Conservation (phyloP, 2,329 filamentous ascomycete genomes). For the Ophidiomyces ophidiicola region DNA sequence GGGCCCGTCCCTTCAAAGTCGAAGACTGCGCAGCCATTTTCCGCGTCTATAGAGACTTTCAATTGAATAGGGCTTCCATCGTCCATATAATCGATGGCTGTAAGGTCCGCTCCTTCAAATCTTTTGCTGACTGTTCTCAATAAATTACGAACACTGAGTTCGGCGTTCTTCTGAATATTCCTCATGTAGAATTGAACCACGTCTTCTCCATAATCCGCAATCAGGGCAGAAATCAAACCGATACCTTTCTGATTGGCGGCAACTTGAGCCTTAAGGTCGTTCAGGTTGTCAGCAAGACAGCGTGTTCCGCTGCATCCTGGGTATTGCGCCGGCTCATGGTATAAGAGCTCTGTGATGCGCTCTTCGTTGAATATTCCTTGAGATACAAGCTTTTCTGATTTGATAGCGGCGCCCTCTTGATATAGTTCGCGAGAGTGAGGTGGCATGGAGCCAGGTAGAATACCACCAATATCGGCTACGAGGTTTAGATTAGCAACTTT, state of each 20-base stretch:
- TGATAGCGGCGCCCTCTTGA: slow-evolving; percentile 54
- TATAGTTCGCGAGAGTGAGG: slow-evolving; percentile 55
- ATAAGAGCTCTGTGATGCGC: slow-evolving; percentile 54
- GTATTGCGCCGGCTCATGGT: slow-evolving; percentile 56
- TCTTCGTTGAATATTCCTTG: slow-evolving; percentile 63
- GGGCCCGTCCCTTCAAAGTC: slow-evolving; percentile 66
- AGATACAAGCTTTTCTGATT: slow-evolving; percentile 52
- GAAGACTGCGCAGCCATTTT: slow-evolving; percentile 60
- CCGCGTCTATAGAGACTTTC: slow-evolving; percentile 57
- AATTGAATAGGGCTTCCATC: slow-evolving; percentile 67
- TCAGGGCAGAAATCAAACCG: slow-evolving; percentile 55
- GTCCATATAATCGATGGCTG: slow-evolving; percentile 67
- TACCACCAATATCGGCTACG: slow-evolving; percentile 63
- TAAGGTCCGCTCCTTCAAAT: slow-evolving; percentile 53
- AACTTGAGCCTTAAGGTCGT: slow-evolving; percentile 70
- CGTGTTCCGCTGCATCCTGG: slow-evolving; percentile 64
- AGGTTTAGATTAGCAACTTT: slow-evolving; percentile 10
- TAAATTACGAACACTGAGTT: slow-evolving; percentile 56
- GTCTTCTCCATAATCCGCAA: slow-evolving; percentile 59
- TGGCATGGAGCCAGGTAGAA: slow-evolving; percentile 66
- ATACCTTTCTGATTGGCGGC: slow-evolving; percentile 75
- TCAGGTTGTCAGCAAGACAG: slow-evolving; percentile 65
- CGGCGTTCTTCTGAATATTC: slow-evolving; percentile 65
- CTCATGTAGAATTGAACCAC: slow-evolving; percentile 70
- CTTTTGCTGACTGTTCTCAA: slow-evolving; percentile 54